Percentiles rank a stretch among this genome's conserved stretches.
Conservation (phyloP, 805 yeast genomes). For the Ogataea nitratoaversa region DNA sequence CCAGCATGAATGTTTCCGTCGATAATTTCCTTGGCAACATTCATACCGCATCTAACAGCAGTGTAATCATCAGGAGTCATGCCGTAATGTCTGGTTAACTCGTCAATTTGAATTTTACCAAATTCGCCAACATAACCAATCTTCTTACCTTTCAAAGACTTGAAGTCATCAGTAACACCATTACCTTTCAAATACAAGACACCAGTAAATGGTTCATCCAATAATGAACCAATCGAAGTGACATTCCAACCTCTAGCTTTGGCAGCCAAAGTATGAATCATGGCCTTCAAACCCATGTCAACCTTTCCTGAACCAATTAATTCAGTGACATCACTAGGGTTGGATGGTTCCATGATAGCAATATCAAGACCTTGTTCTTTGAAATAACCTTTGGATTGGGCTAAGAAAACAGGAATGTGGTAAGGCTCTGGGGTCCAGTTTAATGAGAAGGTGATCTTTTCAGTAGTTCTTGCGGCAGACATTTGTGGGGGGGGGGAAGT, state of each 20-base stretch:
- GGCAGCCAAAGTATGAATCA: constrained; percentile 58
- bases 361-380: constrained; percentile 46
- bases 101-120: constrained; percentile 56
- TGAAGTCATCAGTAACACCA: constrained; percentile 49
- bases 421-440: constrained; percentile 56
- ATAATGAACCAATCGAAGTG: constrained; percentile 49
- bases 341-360: constrained; percentile 51
- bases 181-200: constrained; percentile 46
- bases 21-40: constrained; percentile 51
- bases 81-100: constrained; percentile 50
- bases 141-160: constrained; percentile 46
- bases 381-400: constrained; percentile 47
- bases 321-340: constrained; percentile 56
- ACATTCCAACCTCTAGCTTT: constrained; percentile 56
- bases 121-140: constrained; percentile 59
- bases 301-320: constrained; percentile 53
- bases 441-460: constrained; percentile 46
- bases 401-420: constrained; percentile 49
- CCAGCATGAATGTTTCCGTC: constrained; percentile 56
- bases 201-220: constrained; percentile 58
- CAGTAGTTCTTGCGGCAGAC: constrained; percentile 26
- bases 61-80: constrained; percentile 53
- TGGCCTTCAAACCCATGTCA: constrained; percentile 57
- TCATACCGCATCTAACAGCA: constrained; percentile 58
- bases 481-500: too few relatives aligned